Base-by-base conservation (phyloP, 202 grass and related monocot genomes). In the Musa balbisiana region DNA sequence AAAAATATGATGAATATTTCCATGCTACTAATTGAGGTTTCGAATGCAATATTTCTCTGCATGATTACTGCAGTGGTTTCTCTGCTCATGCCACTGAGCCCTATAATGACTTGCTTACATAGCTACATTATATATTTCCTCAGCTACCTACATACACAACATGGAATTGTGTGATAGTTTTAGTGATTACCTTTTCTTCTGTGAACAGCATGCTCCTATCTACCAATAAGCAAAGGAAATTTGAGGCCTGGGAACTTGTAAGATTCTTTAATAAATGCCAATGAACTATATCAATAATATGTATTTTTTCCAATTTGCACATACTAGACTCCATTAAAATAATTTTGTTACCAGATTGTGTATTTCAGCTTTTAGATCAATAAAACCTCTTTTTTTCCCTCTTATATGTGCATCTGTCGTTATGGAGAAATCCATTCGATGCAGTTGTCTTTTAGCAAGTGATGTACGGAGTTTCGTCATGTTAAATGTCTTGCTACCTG, bases 211-310 rank as follows among this genome's bases (percentile, higher is more conserved):
- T 82, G 62, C 83, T 93, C 55, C 65, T 85, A 69, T 71, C 73
- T 79, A 76, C 82, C 10, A 87, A 87, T 1, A 64, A 67, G 55
- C 73, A 87, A 27, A 89, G 62, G 72, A 69, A 80, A 20, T 83
- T 87, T 75, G 93, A 91, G 85, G 86, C 79, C 19, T 97, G 90
- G 90, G 81, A 97, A 83, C 88, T 97, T 58, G 93, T 93, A 89
- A 82, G 82, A 2, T 88, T 80, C 19, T 81, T 75, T 33, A 22
- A 60, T 43, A 43, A 6, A 43, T 43, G 33, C 33, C 33, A 43
- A 43, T 43, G 33, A 43, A 43, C 33, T 43, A 43, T 43, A 43
- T 43, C 5, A 43, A 43, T 43, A 43, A 8, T 43, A 43, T 43
- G 5, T 43, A 8, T 43, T 6, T 43, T 43, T 43, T 43, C 33